Evolutionary conservation across 305 asterid genomes (phyloP).

Genomic region (Fraxinus greggii): DNA sequence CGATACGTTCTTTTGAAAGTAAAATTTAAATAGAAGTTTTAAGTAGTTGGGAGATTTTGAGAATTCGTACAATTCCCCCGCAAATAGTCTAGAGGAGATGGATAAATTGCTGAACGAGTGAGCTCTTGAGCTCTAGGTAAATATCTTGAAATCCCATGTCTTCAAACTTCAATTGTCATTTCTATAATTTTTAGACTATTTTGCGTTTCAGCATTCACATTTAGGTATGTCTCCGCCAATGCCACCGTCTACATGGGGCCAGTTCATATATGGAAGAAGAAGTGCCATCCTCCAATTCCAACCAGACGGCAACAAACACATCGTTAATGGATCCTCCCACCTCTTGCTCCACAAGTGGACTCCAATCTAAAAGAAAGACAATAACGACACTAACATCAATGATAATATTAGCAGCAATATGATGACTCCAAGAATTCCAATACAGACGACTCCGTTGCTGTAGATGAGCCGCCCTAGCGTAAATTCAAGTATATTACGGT

Average conservation of each 20-base stretch:
- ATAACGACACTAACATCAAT: slow-evolving; percentile 15
- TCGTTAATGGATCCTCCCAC: slow-evolving; percentile 56
- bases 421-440: slow-evolving; percentile 42
- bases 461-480: slow-evolving; percentile 62
- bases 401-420: slow-evolving; percentile 35
- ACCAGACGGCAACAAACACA: slow-evolving; percentile 37
- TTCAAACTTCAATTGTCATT: neutral
- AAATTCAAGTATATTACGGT: slow-evolving; percentile 92
- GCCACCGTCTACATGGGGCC: slow-evolving; percentile 89
- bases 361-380: slow-evolving; percentile 57
- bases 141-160: neutral
- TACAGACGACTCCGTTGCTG: slow-evolving; percentile 43
- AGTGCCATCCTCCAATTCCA: slow-evolving; percentile 54
- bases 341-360: slow-evolving; percentile 82
- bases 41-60: slow-evolving; percentile 48
- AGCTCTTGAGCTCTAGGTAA: slow-evolving; percentile 55
- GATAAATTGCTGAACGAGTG: slow-evolving; percentile 38
- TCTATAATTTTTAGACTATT: neutral
- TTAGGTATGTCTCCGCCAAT: slow-evolving; percentile 79
- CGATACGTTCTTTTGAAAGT: no score
- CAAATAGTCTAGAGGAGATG: slow-evolving; percentile 30
- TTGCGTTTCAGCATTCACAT: slow-evolving; percentile 15
- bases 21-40: no score
- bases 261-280: slow-evolving; percentile 88
- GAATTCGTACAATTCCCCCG: slow-evolving; percentile 9